Conservation (phyloP, 192 early-diverging fungal species). For the Entophlyctis helioformis region DNA sequence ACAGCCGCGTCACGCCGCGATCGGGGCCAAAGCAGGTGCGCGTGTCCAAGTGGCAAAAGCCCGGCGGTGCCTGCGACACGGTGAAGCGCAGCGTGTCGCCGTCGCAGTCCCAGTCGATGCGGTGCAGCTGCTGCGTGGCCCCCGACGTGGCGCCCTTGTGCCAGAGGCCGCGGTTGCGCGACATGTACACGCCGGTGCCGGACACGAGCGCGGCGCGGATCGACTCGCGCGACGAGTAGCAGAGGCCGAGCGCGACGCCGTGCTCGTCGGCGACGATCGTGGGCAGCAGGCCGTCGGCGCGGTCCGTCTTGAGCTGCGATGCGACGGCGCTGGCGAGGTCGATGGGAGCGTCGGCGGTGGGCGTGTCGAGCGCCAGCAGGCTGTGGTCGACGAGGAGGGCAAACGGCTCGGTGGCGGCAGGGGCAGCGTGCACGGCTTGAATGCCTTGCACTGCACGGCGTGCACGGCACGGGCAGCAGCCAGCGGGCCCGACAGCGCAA, state of each 20-base stretch:
- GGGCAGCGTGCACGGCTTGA: no score
- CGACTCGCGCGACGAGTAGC: slow-evolving; percentile 78
- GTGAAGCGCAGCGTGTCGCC: slow-evolving; percentile 73
- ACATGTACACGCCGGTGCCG: slow-evolving; percentile 85
- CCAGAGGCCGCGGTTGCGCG: slow-evolving; percentile 82
- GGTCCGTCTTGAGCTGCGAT: slow-evolving; percentile 52
- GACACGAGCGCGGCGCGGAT: slow-evolving; percentile 67
- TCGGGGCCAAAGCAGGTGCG: slow-evolving; percentile 83
- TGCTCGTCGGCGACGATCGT: slow-evolving; percentile 91
- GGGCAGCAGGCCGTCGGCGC: slow-evolving; percentile 80
- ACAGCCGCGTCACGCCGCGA: slow-evolving; percentile 62
- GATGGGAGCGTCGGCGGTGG: neutral
- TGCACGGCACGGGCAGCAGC: no score
- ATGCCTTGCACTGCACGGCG: no score
- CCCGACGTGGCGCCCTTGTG: slow-evolving; percentile 93
- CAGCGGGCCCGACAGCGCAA: no score
- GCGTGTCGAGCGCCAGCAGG: neutral
- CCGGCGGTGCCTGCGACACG: slow-evolving; percentile 74
- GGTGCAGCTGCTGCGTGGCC: slow-evolving; percentile 75
- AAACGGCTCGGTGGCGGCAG: no score
- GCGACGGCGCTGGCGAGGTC: slow-evolving; percentile 13
- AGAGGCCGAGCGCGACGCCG: slow-evolving; percentile 77
- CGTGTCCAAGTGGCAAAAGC: slow-evolving; percentile 91
- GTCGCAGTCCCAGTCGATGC: slow-evolving; percentile 83
- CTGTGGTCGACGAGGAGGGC: no score